Percentiles rank a stretch among this genome's conserved stretches.
Evolutionary conservation across 441 rosid species (phyloP).

Genomic region (Corymbia calophylla): DNA sequence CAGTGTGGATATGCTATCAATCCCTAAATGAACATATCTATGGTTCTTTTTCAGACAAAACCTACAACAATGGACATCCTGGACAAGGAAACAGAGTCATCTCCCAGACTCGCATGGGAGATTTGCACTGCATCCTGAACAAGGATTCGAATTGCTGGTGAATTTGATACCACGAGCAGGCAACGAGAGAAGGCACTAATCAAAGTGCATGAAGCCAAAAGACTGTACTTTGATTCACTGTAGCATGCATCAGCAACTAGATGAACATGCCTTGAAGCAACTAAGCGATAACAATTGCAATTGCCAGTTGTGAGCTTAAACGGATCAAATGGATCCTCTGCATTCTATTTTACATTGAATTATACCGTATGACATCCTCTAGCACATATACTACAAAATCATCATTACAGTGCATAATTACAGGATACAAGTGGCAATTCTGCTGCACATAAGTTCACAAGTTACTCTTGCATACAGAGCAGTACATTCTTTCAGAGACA

Average conservation of each 20-base stretch:
- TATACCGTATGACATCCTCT: background rate
- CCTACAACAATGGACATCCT: background rate
- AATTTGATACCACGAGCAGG: background rate
- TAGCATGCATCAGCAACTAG: background rate
- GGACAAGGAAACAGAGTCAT: background rate
- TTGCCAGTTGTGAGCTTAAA: background rate
- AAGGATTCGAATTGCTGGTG: background rate
- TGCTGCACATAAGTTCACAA: background rate
- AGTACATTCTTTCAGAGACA: background rate
- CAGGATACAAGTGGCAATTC: background rate
- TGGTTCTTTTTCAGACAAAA: background rate
- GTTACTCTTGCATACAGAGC: background rate
- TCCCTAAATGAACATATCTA: background rate
- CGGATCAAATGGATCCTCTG: background rate
- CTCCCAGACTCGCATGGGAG: background rate
- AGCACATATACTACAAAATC: background rate
- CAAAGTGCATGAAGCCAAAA: background rate
- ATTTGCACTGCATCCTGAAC: background rate
- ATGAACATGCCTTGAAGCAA: background rate
- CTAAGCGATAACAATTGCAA: background rate
- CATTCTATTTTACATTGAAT: too few relatives aligned
- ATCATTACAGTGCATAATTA: background rate
- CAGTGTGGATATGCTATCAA: background rate
- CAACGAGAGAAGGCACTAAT: background rate
- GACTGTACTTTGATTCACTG: background rate